Percentiles rank a stretch among this genome's conserved stretches.
These are phyloP conservation scores for Geotrichum candidum DNA, from an alignment of 1,139 yeast genomes.

Conservation along the genomic window DNA sequence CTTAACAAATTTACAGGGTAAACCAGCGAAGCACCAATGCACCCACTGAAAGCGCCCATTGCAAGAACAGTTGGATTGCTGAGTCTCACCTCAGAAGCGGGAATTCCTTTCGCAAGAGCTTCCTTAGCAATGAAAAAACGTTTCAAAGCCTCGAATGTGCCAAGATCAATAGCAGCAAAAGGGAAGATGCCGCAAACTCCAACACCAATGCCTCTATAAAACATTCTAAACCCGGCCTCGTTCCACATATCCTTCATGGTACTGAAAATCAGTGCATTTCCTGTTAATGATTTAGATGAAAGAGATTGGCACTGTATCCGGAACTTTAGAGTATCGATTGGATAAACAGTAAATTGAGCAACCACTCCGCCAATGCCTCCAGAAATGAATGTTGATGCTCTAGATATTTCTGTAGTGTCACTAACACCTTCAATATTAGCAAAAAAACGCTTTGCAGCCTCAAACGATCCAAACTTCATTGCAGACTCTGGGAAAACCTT, in stretches of 20 bases:
- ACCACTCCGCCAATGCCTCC: slow-evolving; percentile 96
- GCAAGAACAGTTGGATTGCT: slow-evolving; percentile 77
- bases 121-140: slow-evolving; percentile 62
- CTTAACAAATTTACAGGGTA: slow-evolving; percentile 86
- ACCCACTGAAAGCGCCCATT: slow-evolving; percentile 91
- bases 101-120: slow-evolving; percentile 44
- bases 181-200: slow-evolving; percentile 96
- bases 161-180: slow-evolving; percentile 91
- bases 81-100: slow-evolving; percentile 55
- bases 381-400: slow-evolving; percentile 74
- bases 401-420: slow-evolving; percentile 67
- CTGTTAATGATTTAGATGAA: slow-evolving; percentile 39
- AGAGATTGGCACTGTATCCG: slow-evolving; percentile 40
- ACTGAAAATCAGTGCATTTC: slow-evolving; percentile 52
- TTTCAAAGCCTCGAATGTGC: slow-evolving; percentile 84
- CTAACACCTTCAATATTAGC: slow-evolving; percentile 73
- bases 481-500: slow-evolving; percentile 97
- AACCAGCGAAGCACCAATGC: slow-evolving; percentile 92
- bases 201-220: slow-evolving; percentile 80
- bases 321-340: slow-evolving; percentile 92
- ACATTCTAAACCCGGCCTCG: slow-evolving; percentile 72
- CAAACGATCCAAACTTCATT: slow-evolving; percentile 94
- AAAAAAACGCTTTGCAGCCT: slow-evolving; percentile 70
- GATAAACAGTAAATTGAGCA: slow-evolving; percentile 88
- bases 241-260: slow-evolving; percentile 73